Percentiles rank a stretch among this genome's conserved stretches.
phyloP scores from a whole-genome alignment of 78 protist species.

The Trichosphaerium sp. region DNA sequence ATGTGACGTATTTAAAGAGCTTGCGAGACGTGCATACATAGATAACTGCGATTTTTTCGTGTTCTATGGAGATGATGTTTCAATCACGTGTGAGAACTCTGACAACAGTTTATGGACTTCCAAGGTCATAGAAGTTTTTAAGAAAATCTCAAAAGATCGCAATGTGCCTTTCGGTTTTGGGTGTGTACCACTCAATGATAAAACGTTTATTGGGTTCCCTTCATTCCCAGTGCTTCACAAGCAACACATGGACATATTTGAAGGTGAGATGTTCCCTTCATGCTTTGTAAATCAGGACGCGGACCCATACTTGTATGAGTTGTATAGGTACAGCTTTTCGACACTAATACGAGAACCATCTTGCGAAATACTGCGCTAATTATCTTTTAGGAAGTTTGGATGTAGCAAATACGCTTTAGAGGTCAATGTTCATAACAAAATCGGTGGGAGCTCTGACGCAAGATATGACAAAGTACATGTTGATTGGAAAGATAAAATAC shows the following conservation, averaged over 20 bases:
- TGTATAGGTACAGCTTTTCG: too few relatives aligned
- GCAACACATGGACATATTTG: neutral
- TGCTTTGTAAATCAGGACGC: constrained; percentile 8
- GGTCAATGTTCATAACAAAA: neutral
- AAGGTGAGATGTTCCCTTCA: neutral
- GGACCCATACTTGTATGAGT: neutral
- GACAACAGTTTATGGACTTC: too few relatives aligned
- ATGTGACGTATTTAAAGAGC: too few relatives aligned
- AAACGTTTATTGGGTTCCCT: neutral
- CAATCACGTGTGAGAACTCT: too few relatives aligned
- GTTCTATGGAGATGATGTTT: too few relatives aligned
- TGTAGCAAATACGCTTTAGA: neutral
- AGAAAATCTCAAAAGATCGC: too few relatives aligned
- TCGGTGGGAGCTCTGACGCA: neutral
- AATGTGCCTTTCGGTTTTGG: neutral
- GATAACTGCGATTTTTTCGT: too few relatives aligned
- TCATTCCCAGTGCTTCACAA: neutral
- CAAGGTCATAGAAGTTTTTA: too few relatives aligned
- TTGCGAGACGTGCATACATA: too few relatives aligned
- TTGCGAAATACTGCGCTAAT: too few relatives aligned
- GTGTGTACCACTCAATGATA: neutral
- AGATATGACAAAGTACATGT: neutral
- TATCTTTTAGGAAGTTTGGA: too few relatives aligned
- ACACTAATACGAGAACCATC: too few relatives aligned
- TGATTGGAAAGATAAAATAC: neutral